phyloP scores from a whole-genome alignment of 352 stramenopile genomes.

The Globisporangium barbulae region DNA sequence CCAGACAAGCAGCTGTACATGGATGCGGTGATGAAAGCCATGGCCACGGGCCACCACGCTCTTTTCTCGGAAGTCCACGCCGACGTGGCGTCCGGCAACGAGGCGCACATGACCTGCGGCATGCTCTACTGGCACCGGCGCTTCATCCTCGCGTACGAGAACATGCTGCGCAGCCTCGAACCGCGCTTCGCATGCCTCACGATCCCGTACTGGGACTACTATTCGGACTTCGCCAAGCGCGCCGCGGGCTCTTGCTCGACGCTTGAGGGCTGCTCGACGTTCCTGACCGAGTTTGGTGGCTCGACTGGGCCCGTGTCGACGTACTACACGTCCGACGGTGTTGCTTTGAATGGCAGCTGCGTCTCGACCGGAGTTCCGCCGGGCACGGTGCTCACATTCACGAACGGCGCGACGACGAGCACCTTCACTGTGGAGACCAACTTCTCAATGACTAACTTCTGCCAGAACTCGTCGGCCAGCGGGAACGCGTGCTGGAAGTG shows the following conservation, averaged over 20 bases:
- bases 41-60: conserved; percentile 45
- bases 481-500: conserved; percentile 37
- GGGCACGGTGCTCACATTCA: conserved; percentile 11
- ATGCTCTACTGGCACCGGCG: conserved; percentile 73
- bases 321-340: conserved; percentile 23
- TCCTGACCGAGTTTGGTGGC: conserved; percentile 62
- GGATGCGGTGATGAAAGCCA: conserved; percentile 53
- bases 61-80: conserved; percentile 58
- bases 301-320: conserved; percentile 19
- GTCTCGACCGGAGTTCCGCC: conserved; percentile 6
- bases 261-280: conserved; percentile 54
- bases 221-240: conserved; percentile 54
- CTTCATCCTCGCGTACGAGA: conserved; percentile 69
- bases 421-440: conserved; percentile 12
- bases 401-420: conserved; percentile 6
- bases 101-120: conserved; percentile 44
- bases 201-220: conserved; percentile 81
- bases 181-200: conserved; percentile 62
- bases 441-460: conserved; percentile 41
- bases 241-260: conserved; percentile 30
- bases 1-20: conserved; percentile 62
- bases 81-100: conserved; percentile 32
- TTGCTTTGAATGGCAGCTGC: conserved; percentile 21
- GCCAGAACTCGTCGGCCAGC: conserved; percentile 39
- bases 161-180: conserved; percentile 66